Evolutionary conservation across 495 filamentous ascomycete genomes (phyloP).

Genomic region (Cercophora newfieldiana): DNA sequence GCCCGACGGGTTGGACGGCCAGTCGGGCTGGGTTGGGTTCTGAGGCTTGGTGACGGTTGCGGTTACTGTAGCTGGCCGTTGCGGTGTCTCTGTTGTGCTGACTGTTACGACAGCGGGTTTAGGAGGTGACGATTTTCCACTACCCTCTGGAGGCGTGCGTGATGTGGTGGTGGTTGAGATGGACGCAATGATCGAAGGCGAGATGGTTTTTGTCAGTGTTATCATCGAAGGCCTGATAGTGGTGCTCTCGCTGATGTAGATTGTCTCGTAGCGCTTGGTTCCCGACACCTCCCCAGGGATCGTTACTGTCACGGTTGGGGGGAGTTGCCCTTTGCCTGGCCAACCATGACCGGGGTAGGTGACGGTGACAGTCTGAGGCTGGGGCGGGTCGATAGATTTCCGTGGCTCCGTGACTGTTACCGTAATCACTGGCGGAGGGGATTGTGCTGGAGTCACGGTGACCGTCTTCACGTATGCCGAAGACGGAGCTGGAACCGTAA

Average conservation of each 20-base stretch:
- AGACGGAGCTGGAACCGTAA: conserved; percentile 2
- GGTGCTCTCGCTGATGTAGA: conserved; percentile 16
- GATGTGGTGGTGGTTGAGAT: neutral
- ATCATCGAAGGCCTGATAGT: neutral
- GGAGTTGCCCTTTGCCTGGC: neutral
- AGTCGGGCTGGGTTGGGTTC: neutral
- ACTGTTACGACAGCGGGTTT: neutral
- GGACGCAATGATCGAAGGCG: neutral
- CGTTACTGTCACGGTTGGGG: neutral
- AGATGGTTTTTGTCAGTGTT: conserved; percentile 9
- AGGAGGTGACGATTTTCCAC: neutral
- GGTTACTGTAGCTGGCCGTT: neutral
- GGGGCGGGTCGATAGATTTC: neutral
- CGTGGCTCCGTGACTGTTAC: neutral
- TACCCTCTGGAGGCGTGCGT: neutral
- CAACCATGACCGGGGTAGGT: neutral
- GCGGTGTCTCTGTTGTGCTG: neutral
- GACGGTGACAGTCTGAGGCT: neutral
- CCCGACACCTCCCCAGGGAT: neutral
- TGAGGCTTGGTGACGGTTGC: conserved; percentile 1
- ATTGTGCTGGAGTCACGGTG: conserved; percentile 3
- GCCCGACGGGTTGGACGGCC: too few species aligned
- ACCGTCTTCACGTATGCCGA: neutral
- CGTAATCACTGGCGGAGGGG: neutral
- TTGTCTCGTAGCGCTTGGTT: neutral